A percentile compares a stretch with the other conserved stretches of the same genome.
phyloP scores from a whole-genome alignment of 805 yeast species.

The Pichia eremophila region DNA sequence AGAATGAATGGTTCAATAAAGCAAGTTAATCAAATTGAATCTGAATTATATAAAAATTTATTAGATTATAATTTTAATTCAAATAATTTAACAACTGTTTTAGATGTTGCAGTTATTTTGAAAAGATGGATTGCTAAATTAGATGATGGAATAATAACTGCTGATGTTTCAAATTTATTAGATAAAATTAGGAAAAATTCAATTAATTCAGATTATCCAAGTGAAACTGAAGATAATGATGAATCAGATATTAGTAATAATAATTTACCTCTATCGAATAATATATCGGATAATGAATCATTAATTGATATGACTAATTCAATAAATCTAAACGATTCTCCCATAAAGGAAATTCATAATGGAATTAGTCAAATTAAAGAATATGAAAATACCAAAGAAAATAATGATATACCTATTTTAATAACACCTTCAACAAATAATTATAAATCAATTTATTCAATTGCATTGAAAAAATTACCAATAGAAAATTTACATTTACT shows the following conservation, averaged over 20 bases:
- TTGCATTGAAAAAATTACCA: constrained; percentile 15
- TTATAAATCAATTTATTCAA: constrained; percentile 2
- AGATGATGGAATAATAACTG: constrained; percentile 23
- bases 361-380: not conserved
- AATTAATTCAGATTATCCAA: constrained; percentile 1
- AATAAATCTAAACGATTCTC: not conserved
- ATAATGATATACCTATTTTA: not conserved
- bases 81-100: constrained; percentile 16
- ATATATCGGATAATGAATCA: not conserved
- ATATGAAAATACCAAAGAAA: too few species aligned
- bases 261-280: not conserved
- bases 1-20: constrained; percentile 29
- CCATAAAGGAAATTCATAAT: not conserved
- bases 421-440: not conserved
- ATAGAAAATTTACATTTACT: constrained; percentile 25
- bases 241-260: not conserved
- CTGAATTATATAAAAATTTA: constrained; percentile 16
- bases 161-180: constrained; percentile 11
- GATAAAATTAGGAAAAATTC: not conserved
- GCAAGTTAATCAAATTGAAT: constrained; percentile 25
- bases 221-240: constrained; percentile 4
- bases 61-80: constrained; percentile 12
- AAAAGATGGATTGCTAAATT: constrained; percentile 28
- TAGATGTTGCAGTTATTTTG: constrained; percentile 29
- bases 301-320: constrained; percentile 4